A percentile compares a stretch with the other conserved stretches of the same genome.
Conservation (phyloP, 441 rosid genomes). For the Melastoma candidum region DNA sequence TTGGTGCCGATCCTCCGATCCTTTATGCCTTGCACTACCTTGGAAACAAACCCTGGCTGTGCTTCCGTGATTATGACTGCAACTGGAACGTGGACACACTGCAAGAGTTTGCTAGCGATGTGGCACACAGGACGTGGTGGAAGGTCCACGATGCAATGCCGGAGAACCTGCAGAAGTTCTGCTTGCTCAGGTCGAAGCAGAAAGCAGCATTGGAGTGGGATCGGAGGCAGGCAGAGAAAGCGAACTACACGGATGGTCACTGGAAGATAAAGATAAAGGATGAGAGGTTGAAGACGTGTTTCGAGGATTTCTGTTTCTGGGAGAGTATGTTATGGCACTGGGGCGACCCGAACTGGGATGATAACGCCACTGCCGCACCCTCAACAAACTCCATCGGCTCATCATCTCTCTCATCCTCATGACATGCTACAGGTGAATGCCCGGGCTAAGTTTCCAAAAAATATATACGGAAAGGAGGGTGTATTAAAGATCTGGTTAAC, state of each 20-base stretch:
- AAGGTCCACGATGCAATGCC: conserved; percentile 10
- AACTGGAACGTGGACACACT: conserved; percentile 10
- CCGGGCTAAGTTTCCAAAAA: too few species aligned
- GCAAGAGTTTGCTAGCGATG: conserved; percentile 8
- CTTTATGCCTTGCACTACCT: conserved; percentile 10
- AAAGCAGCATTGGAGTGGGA: conserved; percentile 7
- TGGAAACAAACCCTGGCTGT: conserved; percentile 12
- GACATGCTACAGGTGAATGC: too few species aligned
- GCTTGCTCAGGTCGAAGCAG: conserved; percentile 13
- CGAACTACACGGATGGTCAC: conserved; percentile 1
- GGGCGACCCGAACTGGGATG: too few species aligned
- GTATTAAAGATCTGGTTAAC: too few species aligned
- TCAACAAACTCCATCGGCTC: too few species aligned
- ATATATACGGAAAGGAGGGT: too few species aligned
- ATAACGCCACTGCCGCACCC: too few species aligned
- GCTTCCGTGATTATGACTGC: conserved; percentile 14
- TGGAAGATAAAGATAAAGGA: too few species aligned
- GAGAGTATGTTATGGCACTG: too few species aligned
- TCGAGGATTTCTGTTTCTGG: too few species aligned
- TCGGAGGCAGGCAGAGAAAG: conserved; percentile 2
- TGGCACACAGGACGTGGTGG: conserved; percentile 16
- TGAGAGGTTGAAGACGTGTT: too few species aligned
- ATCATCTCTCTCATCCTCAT: too few species aligned
- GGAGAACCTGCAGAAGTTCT: conserved; percentile 6
- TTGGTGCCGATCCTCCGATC: conserved; percentile 1